phyloP scores from a whole-genome alignment of 352 stramenopile species.

The Globisporangium uncinulatum region DNA sequence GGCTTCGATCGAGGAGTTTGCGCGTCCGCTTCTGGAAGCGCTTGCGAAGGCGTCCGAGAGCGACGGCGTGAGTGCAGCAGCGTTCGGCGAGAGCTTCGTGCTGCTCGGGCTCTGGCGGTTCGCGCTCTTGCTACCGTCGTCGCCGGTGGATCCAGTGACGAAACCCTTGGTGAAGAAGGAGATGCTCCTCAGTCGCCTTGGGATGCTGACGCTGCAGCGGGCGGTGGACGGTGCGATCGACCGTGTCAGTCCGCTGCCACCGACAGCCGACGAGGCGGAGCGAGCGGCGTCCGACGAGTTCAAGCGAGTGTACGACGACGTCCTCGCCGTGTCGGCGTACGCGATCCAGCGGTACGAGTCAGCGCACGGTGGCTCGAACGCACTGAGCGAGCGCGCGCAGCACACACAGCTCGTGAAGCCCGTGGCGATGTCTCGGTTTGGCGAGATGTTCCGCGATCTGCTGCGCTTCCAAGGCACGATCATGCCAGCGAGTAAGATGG shows the following conservation, averaged over 20 bases:
- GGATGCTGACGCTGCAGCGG: constrained; percentile 58
- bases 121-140: constrained; percentile 89
- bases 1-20: constrained; percentile 9
- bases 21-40: constrained; percentile 8
- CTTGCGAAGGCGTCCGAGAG: neutral
- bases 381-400: constrained; percentile 11
- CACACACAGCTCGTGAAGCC: constrained; percentile 15
- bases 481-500: constrained; percentile 55
- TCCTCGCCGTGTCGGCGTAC: constrained; percentile 15
- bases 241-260: constrained; percentile 39
- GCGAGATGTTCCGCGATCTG: constrained; percentile 72
- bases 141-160: constrained; percentile 93
- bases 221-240: constrained; percentile 54
- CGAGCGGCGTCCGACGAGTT: constrained; percentile 24
- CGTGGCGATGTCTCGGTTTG: constrained; percentile 44
- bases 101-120: constrained; percentile 93
- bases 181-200: constrained; percentile 85
- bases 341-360: constrained; percentile 45
- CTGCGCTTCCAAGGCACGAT: constrained; percentile 69
- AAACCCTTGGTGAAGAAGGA: constrained; percentile 93
- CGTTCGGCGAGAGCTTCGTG: constrained; percentile 76
- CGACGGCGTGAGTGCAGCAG: neutral
- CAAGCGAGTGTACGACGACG: constrained; percentile 12
- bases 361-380: constrained; percentile 12
- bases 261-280: constrained; percentile 19